Evolutionary conservation across 306 rosid species (phyloP), one percentile per base, ranked within the genome.

Genomic region (Phaseolus lunatus): DNA sequence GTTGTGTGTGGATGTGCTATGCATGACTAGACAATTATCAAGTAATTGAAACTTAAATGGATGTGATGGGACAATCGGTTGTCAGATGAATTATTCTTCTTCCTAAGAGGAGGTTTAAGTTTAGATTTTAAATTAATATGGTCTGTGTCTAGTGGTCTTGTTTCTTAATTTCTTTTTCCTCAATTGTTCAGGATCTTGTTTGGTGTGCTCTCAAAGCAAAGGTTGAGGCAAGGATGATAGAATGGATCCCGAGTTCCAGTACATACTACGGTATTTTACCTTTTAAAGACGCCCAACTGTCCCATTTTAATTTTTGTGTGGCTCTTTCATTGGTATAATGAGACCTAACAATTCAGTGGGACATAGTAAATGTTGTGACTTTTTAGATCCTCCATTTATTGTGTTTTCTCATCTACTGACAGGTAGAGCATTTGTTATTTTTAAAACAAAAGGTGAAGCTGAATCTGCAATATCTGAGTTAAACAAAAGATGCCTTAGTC

Each of bases 381-480:
- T 22, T 19, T 59, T 45, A 33, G 52, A 76, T 67, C 67, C 76
- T 68, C 54, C 15, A 24, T 37, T 61, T 41, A 61, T 49, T 79
- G 57, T 77, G 62, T 75, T 80, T 37, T 22, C 54, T 76, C 73
- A 54, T 81, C 14, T 37, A 33, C 33, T 37, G 14, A 84, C 80
- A 91, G 97, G 92, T 35, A 82, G 82, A 76, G 97, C 97, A 45
- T 76, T 89, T 78, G 87, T 88, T 41, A 82, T 91, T 76, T 91
- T 91, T 83, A 80, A 79, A 84, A 79, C 87, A 56, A 78, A 75
- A 70, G 49, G 27, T 44, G 90, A 82, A 58, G 94, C 94, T 39
- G 82, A 76, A 19, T 19, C 43, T 62, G 90, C 91, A 33, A 22
- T 88, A 66, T 56, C 11, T 5, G 53, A 76, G 79, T 80, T 88